phyloP scores from a whole-genome alignment of 176 grass and related monocot species.

The Avena eriantha region DNA sequence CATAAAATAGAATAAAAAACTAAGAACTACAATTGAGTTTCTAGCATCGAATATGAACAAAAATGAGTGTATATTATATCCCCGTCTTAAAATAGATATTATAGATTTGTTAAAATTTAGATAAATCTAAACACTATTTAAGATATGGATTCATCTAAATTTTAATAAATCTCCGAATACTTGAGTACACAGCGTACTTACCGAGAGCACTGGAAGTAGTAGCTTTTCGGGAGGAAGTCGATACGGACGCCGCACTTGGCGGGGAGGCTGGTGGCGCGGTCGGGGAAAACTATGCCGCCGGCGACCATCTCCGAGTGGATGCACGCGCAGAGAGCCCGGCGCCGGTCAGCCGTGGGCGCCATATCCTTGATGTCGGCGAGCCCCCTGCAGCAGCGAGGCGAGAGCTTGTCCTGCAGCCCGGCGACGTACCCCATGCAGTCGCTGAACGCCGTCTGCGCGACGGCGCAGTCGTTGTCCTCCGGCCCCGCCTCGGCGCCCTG shows the following conservation, averaged over 20 bases:
- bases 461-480: constrained; percentile 6
- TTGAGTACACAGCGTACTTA: not conserved
- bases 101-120: too few species aligned
- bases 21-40: not conserved
- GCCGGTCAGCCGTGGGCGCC: not conserved
- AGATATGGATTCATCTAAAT: too few species aligned
- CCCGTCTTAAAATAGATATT: too few species aligned
- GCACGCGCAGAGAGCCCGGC: constrained; percentile 18
- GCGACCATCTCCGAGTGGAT: constrained; percentile 18
- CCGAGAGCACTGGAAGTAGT: not conserved
- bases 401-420: not conserved
- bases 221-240: not conserved
- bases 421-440: not conserved
- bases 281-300: not conserved
- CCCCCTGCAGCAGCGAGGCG: constrained; percentile 5
- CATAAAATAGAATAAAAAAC: not conserved
- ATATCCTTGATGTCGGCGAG: not conserved
- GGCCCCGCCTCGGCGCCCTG: not conserved
- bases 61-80: not conserved
- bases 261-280: not conserved
- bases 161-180: too few species aligned
- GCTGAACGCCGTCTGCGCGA: not conserved
- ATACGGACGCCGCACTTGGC: constrained; percentile 1
- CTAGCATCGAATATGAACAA: not conserved
- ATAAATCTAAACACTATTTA: too few species aligned